A percentile compares a stretch with the other conserved stretches of the same genome.
These are phyloP conservation scores for Exophiala dermatitidis DNA, from an alignment of 2,329 filamentous ascomycete genomes.

Conservation along the genomic window DNA sequence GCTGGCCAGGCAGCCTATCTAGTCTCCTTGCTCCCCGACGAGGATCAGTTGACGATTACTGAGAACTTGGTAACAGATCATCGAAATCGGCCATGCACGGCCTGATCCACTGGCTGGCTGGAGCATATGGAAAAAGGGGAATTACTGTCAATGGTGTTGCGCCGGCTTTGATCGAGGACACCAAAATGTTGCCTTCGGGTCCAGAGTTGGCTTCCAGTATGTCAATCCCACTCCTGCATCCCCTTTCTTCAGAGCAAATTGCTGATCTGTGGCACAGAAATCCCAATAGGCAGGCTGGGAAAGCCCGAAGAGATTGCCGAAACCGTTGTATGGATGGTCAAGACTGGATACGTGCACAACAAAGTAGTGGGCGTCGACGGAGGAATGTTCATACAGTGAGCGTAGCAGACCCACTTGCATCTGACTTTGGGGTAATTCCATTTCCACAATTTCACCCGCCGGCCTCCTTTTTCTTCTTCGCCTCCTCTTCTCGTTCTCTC, in stretches of 20 bases:
- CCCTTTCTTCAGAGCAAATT: background rate
- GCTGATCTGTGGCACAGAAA: constrained; percentile 26
- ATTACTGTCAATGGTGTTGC: constrained; percentile 45
- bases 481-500: constrained; percentile 42
- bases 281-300: constrained; percentile 42
- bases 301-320: constrained; percentile 43
- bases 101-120: constrained; percentile 42
- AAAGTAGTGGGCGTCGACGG: constrained; percentile 41
- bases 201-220: constrained; percentile 24
- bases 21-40: too few relatives aligned
- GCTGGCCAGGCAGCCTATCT: too few relatives aligned
- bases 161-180: constrained; percentile 42
- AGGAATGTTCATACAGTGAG: constrained; percentile 32
- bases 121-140: constrained; percentile 38
- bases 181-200: constrained; percentile 39
- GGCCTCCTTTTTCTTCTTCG: constrained; percentile 23
- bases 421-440: background rate
- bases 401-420: background rate
- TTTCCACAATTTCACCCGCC: constrained; percentile 5
- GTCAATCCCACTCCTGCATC: background rate
- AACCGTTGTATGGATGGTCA: constrained; percentile 43
- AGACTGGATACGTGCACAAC: constrained; percentile 42
- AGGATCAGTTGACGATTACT: constrained; percentile 16
- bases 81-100: constrained; percentile 42
- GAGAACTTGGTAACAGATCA: constrained; percentile 24